These are phyloP conservation scores for Crithidia thermophila DNA, from an alignment of 208 protist genomes.

Conservation along the genomic window DNA sequence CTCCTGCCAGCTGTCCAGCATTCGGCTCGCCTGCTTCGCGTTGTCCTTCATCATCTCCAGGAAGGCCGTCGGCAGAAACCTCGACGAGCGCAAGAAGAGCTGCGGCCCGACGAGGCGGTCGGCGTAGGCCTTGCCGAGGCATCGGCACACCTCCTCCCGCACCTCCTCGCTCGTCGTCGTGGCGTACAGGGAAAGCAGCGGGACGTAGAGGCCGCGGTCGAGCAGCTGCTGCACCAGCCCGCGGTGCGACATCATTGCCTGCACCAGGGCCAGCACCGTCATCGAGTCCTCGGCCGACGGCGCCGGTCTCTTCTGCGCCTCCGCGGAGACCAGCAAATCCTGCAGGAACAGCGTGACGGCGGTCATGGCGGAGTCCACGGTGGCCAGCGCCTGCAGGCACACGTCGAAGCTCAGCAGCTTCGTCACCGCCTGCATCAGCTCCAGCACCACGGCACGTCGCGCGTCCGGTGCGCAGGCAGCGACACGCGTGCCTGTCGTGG, in stretches of 20 bases:
- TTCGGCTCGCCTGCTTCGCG: constrained; percentile 57
- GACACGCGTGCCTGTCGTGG: not conserved
- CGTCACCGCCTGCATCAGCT: constrained; percentile 40
- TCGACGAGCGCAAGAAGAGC: constrained; percentile 60
- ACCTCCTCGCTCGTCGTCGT: constrained; percentile 41
- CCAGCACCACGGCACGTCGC: not conserved
- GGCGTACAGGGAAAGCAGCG: constrained; percentile 68
- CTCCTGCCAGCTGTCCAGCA: constrained; percentile 90
- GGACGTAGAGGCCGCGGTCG: constrained; percentile 80
- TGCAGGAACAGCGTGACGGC: constrained; percentile 23
- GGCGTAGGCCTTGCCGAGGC: constrained; percentile 53
- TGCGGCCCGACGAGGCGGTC: constrained; percentile 92
- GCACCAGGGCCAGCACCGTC: constrained; percentile 19
- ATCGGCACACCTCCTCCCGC: constrained; percentile 54
- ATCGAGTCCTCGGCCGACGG: constrained; percentile 9
- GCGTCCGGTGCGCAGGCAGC: not conserved
- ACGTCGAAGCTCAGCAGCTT: constrained; percentile 31
- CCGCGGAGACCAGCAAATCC: constrained; percentile 11
- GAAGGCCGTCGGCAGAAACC: constrained; percentile 90
- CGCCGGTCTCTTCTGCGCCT: not conserved
- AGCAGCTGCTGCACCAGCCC: constrained; percentile 63
- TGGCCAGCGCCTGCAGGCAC: constrained; percentile 28
- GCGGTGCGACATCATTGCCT: constrained; percentile 49
- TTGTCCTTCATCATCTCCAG: constrained; percentile 93
- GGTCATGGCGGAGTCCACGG: constrained; percentile 32